Conservation (phyloP, 768 basidiomycete species). For the Mycena chlorophos region DNA sequence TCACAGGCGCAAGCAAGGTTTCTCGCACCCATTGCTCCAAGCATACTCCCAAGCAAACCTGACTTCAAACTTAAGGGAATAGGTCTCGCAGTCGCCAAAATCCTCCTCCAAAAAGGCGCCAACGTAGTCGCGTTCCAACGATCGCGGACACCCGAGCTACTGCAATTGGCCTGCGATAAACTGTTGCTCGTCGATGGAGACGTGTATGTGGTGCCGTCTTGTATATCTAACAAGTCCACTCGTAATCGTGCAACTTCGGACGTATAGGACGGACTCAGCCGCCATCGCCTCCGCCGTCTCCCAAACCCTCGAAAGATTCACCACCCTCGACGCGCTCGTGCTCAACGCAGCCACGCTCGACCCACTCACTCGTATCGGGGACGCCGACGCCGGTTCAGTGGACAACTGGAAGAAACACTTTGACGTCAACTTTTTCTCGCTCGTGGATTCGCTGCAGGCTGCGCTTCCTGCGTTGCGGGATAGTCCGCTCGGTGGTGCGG, state of each 20-base stretch:
- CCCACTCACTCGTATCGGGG: constrained; percentile 62
- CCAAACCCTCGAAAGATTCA: constrained; percentile 52
- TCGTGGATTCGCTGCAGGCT: constrained; percentile 66
- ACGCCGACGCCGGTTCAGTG: constrained; percentile 43
- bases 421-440: constrained; percentile 87
- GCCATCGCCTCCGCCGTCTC: constrained; percentile 58
- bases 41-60: no score
- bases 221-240: constrained; percentile 9
- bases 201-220: constrained; percentile 53
- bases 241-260: no score
- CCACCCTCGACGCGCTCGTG: constrained; percentile 72
- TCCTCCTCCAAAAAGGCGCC: constrained; percentile 61
- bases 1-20: no score
- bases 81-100: constrained; percentile 75
- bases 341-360: constrained; percentile 83
- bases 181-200: constrained; percentile 69
- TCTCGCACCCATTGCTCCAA: no score
- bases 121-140: constrained; percentile 79
- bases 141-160: constrained; percentile 63
- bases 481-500: constrained; percentile 41
- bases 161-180: constrained; percentile 45
- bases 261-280: constrained; percentile 63
- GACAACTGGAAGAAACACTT: constrained; percentile 71
- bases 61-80: no score
- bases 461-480: constrained; percentile 69